Conservation (phyloP, 495 filamentous ascomycete species). For the Penicillium alfredii region DNA sequence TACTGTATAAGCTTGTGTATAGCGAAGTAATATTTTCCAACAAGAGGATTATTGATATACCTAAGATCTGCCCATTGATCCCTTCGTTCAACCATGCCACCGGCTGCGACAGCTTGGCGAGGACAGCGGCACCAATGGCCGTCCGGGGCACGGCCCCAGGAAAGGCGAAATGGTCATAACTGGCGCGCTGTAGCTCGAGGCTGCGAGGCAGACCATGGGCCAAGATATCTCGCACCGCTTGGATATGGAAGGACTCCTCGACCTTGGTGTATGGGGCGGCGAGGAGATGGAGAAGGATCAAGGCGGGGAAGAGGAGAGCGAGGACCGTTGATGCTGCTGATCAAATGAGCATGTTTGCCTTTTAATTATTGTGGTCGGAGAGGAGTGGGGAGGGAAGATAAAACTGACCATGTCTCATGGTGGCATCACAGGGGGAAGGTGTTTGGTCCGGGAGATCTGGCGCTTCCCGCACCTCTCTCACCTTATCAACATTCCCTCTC, state of each 20-base stretch:
- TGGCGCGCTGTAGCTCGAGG: conserved; percentile 31
- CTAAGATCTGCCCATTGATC: conserved; percentile 48
- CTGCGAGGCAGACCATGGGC: conserved; percentile 65
- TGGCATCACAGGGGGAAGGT: conserved; percentile 12
- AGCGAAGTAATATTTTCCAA: no score
- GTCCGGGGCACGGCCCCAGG: conserved; percentile 87
- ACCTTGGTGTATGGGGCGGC: conserved; percentile 94
- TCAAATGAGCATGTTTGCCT: conserved; percentile 4
- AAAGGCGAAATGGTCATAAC: conserved; percentile 90
- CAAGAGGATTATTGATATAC: no score
- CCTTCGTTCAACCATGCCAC: no score
- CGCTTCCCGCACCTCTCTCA: conserved; percentile 23
- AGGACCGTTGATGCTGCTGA: conserved; percentile 10
- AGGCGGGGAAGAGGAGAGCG: conserved; percentile 52
- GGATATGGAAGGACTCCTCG: conserved; percentile 97
- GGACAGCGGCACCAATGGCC: conserved; percentile 70
- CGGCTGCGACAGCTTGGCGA: conserved; percentile 65
- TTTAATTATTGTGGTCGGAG: no score
- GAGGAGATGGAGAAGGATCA: conserved; percentile 70
- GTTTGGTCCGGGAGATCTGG: conserved; percentile 31
- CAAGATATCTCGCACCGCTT: conserved; percentile 87
- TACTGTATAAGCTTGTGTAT: conserved; percentile 4
- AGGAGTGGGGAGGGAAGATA: no score
- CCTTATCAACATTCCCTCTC: conserved; percentile 11
- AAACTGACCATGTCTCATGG: conserved; percentile 26